Evolutionary conservation across 768 basidiomycete genomes (phyloP), one percentile per base, ranked within the genome.

Genomic region (Psilocybe tampanensis): DNA sequence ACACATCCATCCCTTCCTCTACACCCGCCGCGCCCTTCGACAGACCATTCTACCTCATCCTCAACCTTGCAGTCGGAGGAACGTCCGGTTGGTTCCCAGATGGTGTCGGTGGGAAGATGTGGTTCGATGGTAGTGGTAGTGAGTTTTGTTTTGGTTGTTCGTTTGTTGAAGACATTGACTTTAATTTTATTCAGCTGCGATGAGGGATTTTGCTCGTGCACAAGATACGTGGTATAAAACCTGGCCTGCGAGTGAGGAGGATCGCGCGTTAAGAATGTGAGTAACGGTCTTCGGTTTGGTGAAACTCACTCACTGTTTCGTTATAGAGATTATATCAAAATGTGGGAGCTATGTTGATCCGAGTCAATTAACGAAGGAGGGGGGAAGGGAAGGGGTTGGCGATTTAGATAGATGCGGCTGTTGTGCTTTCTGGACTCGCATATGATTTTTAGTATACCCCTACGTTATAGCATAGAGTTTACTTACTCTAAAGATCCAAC

Each of bases 51-150:
- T 94, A 92, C 76, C 69, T 95, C 19, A 81, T 89, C 48, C 75
- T 95, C 53, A 77, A 88, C 62, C 73, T 95, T 8, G 90, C 87
- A 0, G 91, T 79, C 0, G 94, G 94, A 0, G 92, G 92, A 0
- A 94, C 89, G 51, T 86, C 83, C 58, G 94, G 94, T 21, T 95
- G 89, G 89, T 95, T 95, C 82, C 90, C 90, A 0, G 94, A 96
- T 65, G 79, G 76, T 6, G 74, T 84, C 2, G 91, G 90, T 33
- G 77, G 70, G 52, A 92, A 94, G 69, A 87, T 89, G 15, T 92
- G 91, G 91, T 74, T 86, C 52, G 89, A 93, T 66, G 81, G 78
- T 1, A 81, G 81, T 32, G 62, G 59, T 41, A 80, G 82, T 84
- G 63, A 42, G 80, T 77, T 2, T 47, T 26, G 15, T 26, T 47